Evolutionary conservation across 1,139 yeast genomes (phyloP), one percentile per base, ranked within the genome.

Genomic region (Eremothecium cymbalariae): DNA sequence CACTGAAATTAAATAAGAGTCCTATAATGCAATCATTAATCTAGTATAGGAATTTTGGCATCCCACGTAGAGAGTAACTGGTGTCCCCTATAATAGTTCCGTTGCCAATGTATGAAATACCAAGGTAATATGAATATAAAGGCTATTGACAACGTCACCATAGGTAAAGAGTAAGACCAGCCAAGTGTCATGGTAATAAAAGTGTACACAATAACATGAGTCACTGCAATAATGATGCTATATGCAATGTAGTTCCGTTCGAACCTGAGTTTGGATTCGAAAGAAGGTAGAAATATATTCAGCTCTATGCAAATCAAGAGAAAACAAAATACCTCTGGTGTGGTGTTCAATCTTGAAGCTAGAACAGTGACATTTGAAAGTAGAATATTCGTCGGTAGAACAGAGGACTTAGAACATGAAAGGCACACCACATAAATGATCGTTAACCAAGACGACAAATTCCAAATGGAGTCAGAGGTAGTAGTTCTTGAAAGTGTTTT

Each of bases 391-490:
- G 94, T 85, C 0, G 95, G 77, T 9, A 86, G 53, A 39, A 84
- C 80, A 0, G 90, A 60, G 37, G 57, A 48, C 13, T 38, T 40
- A 16, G 37, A 35, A n/a, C 33, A 47, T 40, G 42, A 61, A 44
- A 38, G 50, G 37, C 51, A 51, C 48, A 36, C 68, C 42, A 84
- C 63, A 48, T 83, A 83, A 28, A 76, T 65, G 6, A 84, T 46
- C 25, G 83, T 77, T 17, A 90, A 64, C 74, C 94, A 77, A 34
- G 81, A 74, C 3, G 94, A 75, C 6, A 90, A 60, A 0, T 95
- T 86, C 97, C 98, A 90, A 43, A 93, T 85, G 12, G 96, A 85
- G 59, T 90, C 97, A 1, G 94, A 81, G 0, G 96, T 74, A 0
- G 96, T 85, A 1, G 95, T 82, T 46, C 76, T 73, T 0, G 96